phyloP scores from a whole-genome alignment of 2,329 filamentous ascomycete genomes.

The Aureobasidium melanogenum region DNA sequence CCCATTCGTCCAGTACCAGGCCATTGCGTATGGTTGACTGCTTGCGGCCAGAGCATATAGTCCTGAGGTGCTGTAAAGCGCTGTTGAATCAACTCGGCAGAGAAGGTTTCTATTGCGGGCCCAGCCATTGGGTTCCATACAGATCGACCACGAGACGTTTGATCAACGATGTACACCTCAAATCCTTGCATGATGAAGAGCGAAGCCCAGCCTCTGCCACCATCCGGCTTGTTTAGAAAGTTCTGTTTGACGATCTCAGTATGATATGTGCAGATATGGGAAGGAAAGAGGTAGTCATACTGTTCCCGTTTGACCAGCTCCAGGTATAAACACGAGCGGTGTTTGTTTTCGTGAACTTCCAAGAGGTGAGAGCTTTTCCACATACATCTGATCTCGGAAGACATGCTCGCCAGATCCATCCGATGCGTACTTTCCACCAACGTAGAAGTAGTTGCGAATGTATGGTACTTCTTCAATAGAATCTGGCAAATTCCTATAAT shows the following conservation, averaged over 20 bases:
- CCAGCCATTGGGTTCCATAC: constrained; percentile 13
- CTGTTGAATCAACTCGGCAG: constrained; percentile 23
- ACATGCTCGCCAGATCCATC: constrained; percentile 11
- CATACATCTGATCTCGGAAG: constrained; percentile 43
- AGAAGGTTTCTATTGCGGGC: neutral
- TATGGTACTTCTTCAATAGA: neutral
- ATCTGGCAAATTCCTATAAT: neutral
- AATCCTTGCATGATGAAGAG: constrained; percentile 39
- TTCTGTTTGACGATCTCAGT: too few relatives aligned
- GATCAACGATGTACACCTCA: constrained; percentile 37
- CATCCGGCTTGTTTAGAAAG: constrained; percentile 42
- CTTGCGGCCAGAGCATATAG: constrained; percentile 34
- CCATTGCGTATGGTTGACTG: constrained; percentile 37
- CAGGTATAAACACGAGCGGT: constrained; percentile 38
- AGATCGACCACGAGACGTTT: constrained; percentile 28
- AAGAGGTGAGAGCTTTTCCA: constrained; percentile 38
- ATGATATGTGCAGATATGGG: too few relatives aligned
- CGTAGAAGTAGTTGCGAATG: constrained; percentile 16
- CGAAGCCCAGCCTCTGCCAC: constrained; percentile 38
- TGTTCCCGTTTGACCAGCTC: constrained; percentile 34
- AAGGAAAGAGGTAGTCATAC: constrained; percentile 20
- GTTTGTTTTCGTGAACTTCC: constrained; percentile 14
- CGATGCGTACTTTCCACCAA: constrained; percentile 19
- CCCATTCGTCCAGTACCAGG: constrained; percentile 29
- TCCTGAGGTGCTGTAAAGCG: constrained; percentile 28